Conservation (phyloP, 768 basidiomycete species). For the Pholiota microspora region DNA sequence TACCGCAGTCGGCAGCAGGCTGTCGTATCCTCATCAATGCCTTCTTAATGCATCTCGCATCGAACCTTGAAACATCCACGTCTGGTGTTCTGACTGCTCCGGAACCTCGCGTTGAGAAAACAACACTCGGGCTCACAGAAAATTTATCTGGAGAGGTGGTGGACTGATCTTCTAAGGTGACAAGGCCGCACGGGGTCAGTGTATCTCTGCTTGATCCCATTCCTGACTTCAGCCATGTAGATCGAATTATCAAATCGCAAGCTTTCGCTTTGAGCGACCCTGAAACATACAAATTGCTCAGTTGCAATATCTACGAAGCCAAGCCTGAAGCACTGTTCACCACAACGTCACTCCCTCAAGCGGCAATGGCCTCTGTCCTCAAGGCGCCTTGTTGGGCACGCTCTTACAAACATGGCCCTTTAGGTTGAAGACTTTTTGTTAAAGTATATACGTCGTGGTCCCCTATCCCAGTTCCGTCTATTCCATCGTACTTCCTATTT, state of each 20-base stretch:
- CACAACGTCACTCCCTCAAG: conserved; percentile 12
- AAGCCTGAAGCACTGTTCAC: too few relatives aligned
- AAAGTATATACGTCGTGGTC: too few relatives aligned
- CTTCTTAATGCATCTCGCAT: conserved; percentile 16
- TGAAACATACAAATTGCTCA: conserved; percentile 11
- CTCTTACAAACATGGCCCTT: too few relatives aligned
- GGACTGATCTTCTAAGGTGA: conserved; percentile 16
- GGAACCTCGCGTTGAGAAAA: too few relatives aligned
- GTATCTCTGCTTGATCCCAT: not conserved
- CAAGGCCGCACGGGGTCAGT: conserved; percentile 13
- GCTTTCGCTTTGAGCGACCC: conserved; percentile 11
- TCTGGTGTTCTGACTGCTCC: conserved; percentile 14
- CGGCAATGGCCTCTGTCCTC: conserved; percentile 12
- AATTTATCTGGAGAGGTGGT: conserved; percentile 10
- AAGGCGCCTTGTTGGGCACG: conserved; percentile 13
- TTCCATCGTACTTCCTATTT: too few relatives aligned
- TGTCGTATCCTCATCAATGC: conserved; percentile 17
- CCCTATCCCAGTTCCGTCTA: too few relatives aligned
- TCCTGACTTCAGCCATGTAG: too few relatives aligned
- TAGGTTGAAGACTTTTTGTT: too few relatives aligned
- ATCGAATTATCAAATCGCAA: too few relatives aligned
- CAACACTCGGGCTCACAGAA: too few relatives aligned
- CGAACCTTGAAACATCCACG: conserved; percentile 13
- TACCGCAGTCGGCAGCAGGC: conserved; percentile 14
- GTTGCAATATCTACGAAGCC: conserved; percentile 17